Evolutionary conservation across 2,329 filamentous ascomycete genomes (phyloP), one percentile per base, ranked within the genome.

Genomic region (Massarina eburnea): DNA sequence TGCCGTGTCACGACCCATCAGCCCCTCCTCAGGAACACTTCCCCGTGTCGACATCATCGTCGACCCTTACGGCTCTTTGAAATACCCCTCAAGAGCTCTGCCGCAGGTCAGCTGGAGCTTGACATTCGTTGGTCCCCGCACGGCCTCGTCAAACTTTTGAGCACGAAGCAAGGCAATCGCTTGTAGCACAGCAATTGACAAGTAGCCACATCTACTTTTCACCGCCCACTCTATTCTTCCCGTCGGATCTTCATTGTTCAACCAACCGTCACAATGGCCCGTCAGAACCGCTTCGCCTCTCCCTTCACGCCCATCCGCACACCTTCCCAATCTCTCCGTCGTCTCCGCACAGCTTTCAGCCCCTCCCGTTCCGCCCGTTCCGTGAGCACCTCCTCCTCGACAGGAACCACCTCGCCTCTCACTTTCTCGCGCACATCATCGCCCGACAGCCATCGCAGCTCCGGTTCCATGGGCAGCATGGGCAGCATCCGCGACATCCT

Each of bases 251-350:
- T 37, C 39, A 30, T 14, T 12, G 24, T 12, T 26, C 34, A 37
- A 40, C 33, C 24, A 41, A 29, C 34, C 35, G 49, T 30, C 42
- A 62, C 48, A 45, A 70, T 68, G 65, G 52, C 57, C 59, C 65
- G 63, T 58, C 57, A 59, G 52, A 67, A 68, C 65, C 68, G 66
- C 62, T 68, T 68, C 65, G 57, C 61, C 35, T 61, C 64, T 22
- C 41, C 39, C 57, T 69, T 68, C 59, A 60, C 59, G 27, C 61
- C 64, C 24, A 53, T 67, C 42, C 67, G 66, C 57, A 59, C 51
- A 42, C 55, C 62, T 17, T 49, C 49, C 19, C 49, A 46, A 46
- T 63, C 57, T 30, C 61, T 67, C 50, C 64, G 59, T 49, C 60
- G 61, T 46, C 61, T 70, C 45, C 55, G 56, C 34, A 68, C 66